These are phyloP conservation scores for Arabidopsis arenosa DNA, from an alignment of 345 rosid species.

Conservation along the genomic window DNA sequence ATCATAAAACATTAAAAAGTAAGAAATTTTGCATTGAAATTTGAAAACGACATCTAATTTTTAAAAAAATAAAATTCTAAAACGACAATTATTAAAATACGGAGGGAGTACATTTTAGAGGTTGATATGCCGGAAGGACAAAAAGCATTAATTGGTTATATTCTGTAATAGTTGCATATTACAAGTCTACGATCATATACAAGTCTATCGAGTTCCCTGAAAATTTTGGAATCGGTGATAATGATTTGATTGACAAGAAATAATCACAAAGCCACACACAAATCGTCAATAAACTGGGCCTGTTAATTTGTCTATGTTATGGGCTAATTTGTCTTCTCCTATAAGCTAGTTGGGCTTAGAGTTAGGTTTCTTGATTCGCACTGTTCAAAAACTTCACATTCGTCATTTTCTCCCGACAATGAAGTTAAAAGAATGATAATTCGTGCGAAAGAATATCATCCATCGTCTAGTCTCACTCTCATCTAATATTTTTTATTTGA, in stretches of 20 bases:
- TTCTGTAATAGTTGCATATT: no score
- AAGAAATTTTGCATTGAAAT: no score
- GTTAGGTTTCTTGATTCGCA: constrained; percentile 5
- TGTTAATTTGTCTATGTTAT: background rate
- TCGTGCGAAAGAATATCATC: background rate
- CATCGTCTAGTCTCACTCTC: constrained; percentile 22
- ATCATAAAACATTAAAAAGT: no score
- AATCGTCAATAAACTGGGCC: constrained; percentile 12
- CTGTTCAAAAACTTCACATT: background rate
- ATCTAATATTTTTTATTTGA: constrained; percentile 3
- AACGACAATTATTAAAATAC: no score
- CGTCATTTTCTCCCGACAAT: background rate
- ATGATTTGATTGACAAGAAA: background rate
- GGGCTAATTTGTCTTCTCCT: constrained; percentile 19
- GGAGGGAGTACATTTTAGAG: background rate
- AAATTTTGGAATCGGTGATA: no score
- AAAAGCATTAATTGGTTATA: no score
- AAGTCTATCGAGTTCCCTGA: no score
- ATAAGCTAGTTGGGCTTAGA: constrained; percentile 29
- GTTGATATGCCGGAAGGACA: no score
- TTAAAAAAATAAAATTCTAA: no score
- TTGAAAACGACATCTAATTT: no score
- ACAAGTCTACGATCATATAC: no score
- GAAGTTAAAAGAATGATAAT: no score
- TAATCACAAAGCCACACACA: background rate